These are phyloP conservation scores for Stagonosporopsis rhizophila DNA, from an alignment of 2,329 filamentous ascomycete genomes.

Conservation along the genomic window DNA sequence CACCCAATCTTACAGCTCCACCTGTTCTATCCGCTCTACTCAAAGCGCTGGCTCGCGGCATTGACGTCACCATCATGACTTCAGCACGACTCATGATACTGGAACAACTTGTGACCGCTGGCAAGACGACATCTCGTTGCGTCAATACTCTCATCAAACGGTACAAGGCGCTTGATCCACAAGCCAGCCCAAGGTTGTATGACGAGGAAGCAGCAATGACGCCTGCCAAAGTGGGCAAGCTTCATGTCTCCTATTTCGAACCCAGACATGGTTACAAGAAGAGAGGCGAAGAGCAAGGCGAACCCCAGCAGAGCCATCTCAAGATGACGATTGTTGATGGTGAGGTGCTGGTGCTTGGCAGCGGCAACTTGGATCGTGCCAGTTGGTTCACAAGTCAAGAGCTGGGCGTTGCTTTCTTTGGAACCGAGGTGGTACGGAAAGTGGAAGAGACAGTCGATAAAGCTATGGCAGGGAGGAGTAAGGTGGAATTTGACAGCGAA, in stretches of 20 bases:
- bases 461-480: slow-evolving; percentile 35
- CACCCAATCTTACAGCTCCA: slow-evolving; percentile 77
- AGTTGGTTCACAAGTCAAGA: slow-evolving; percentile 91
- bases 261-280: slow-evolving; percentile 34
- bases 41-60: slow-evolving; percentile 67
- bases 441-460: slow-evolving; percentile 36
- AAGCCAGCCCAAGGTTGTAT: neutral
- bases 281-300: slow-evolving; percentile 45
- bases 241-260: slow-evolving; percentile 68
- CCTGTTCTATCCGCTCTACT: slow-evolving; percentile 69
- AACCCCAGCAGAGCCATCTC: slow-evolving; percentile 77
- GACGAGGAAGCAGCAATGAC: slow-evolving; percentile 43
- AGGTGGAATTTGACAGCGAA: slow-evolving; percentile 35
- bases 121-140: slow-evolving; percentile 73
- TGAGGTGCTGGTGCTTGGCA: slow-evolving; percentile 73
- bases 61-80: slow-evolving; percentile 72
- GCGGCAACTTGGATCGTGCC: slow-evolving; percentile 83
- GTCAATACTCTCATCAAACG: slow-evolving; percentile 65
- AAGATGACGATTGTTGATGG: slow-evolving; percentile 79
- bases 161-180: slow-evolving; percentile 50
- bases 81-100: slow-evolving; percentile 75
- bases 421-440: slow-evolving; percentile 46
- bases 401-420: slow-evolving; percentile 69
- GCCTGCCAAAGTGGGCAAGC: slow-evolving; percentile 50
- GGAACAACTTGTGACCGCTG: slow-evolving; percentile 81